Base-by-base conservation (phyloP, 1,284 basidiomycete genomes). In the Marasmius fiardii region DNA sequence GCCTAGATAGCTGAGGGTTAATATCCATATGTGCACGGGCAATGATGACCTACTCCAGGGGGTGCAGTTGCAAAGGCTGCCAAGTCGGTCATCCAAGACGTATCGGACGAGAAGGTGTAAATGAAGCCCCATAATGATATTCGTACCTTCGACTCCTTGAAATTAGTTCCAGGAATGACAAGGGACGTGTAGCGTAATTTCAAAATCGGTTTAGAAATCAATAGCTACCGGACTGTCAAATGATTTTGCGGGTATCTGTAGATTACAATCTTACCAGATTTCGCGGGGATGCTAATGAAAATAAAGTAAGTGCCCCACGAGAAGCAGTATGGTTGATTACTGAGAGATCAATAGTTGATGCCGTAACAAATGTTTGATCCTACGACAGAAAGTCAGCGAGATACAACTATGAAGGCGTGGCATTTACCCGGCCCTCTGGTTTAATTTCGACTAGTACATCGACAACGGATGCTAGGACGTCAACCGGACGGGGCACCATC, bases 91-190 rank as follows among this genome's bases (percentile, higher is more conserved):
- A 85, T 69, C 82, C 91, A 92, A 7, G 70, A 67, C 26, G 87
- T 64, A 61, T 95, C 85, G 8, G 88, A 79, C 24, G 80, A 78
- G 4, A 88, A 65, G 53, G 79, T 83, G 60, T 83, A 80, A 0
- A 85, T 90, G 58, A 92, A 81, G 20, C 85, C 85, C 56, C 76
- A 80, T 5, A 94, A 64, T 0, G 79, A 79, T 14, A 93, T 54
- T 56, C 83, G 83, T 55, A 98, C 69, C 56, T 80, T 78, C 1
- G 90, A 92, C 69, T 95, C 93, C 70, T 96, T 96, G 21, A 85
- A 80, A 7, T 75, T 78, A 1, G 88, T 85, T 45, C 80, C 83
- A 0, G 85, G 79, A 23, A 91, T 76, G 1, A 80, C 72, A 1
- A 86, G 68, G 0, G 92, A 92, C 3, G 81, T 80, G 64, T 95